Evolutionary conservation across 2,329 filamentous ascomycete species (phyloP).

Genomic region (Colletotrichum orchidophilum): DNA sequence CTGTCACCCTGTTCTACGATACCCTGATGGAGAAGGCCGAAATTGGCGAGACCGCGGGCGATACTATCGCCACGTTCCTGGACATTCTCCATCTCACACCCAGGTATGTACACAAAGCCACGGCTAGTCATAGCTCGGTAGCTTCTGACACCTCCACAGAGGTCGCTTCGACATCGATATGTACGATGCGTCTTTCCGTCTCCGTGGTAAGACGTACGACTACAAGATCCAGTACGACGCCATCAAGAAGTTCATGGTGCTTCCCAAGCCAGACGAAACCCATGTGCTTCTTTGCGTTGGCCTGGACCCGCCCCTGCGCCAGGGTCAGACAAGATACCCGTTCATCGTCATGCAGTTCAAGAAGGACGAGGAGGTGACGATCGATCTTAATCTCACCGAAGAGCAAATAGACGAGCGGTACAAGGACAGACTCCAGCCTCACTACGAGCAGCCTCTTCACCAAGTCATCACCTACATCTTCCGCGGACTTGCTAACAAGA

Average conservation of each 20-base stretch:
- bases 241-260: constrained; percentile 98
- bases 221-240: constrained; percentile 99
- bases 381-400: constrained; percentile 96
- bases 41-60: constrained; percentile 98
- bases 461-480: constrained; percentile 96
- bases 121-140: background rate
- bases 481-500: constrained; percentile 92
- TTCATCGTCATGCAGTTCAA: constrained; percentile 99
- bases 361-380: constrained; percentile 94
- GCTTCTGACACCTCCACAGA: constrained; percentile 60
- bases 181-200: constrained; percentile 96
- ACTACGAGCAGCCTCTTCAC: constrained; percentile 94
- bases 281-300: constrained; percentile 96
- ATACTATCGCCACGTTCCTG: constrained; percentile 96
- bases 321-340: constrained; percentile 96
- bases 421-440: constrained; percentile 85
- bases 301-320: constrained; percentile 91
- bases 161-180: constrained; percentile 99
- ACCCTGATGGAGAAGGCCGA: constrained; percentile 98
- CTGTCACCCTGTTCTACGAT: constrained; percentile 97
- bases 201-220: constrained; percentile 99
- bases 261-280: constrained; percentile 98
- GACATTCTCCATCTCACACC: constrained; percentile 97
- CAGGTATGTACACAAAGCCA: constrained; percentile 62
- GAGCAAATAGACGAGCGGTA: constrained; percentile 86